Conservation (phyloP, 2,329 filamentous ascomycete genomes). For the Penicillium janthinellum region DNA sequence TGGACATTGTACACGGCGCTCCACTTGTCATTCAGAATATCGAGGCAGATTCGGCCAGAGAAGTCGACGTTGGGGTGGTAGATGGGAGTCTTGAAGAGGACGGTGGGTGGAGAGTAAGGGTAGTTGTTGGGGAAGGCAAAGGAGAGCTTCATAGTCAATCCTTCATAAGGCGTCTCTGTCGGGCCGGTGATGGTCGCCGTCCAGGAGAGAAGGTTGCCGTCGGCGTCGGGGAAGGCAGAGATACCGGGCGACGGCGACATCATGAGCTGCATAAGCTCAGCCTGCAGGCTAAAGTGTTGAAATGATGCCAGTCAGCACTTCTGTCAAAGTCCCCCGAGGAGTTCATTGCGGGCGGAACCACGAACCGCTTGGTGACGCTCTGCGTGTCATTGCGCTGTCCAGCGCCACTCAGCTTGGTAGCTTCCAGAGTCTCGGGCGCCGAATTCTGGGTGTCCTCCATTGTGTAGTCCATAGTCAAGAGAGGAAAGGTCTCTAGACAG, state of each 20-base stretch:
- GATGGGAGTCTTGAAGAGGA: slow-evolving; percentile 97
- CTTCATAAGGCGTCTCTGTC: slow-evolving; percentile 85
- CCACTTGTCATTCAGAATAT: slow-evolving; percentile 99
- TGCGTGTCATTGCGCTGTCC: slow-evolving; percentile 66
- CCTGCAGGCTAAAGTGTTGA: slow-evolving; percentile 70
- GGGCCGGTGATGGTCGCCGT: slow-evolving; percentile 92
- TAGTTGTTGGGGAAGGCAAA: slow-evolving; percentile 92
- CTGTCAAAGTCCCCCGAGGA: too few relatives aligned
- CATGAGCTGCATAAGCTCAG: slow-evolving; percentile 98
- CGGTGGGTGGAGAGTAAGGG: slow-evolving; percentile 85
- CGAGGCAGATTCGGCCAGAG: slow-evolving; percentile 91
- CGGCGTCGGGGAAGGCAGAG: slow-evolving; percentile 88
- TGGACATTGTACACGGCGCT: slow-evolving; percentile 96
- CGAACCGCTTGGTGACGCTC: slow-evolving; percentile 76
- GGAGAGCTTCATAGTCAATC: slow-evolving; percentile 85
- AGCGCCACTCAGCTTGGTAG: slow-evolving; percentile 61
- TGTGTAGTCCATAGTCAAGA: slow-evolving; percentile 53
- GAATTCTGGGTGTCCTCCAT: slow-evolving; percentile 69
- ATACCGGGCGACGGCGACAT: slow-evolving; percentile 89
- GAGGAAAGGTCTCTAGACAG: slow-evolving; percentile 3
- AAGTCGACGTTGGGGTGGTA: slow-evolving; percentile 99
- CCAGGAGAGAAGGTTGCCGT: slow-evolving; percentile 90
- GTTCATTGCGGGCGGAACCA: slow-evolving; percentile 5
- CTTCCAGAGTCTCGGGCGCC: slow-evolving; percentile 62
- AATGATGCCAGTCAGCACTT: slow-evolving; percentile 6